phyloP scores from a whole-genome alignment of 163 green algal genomes.

The Chloroidium sp. region DNA sequence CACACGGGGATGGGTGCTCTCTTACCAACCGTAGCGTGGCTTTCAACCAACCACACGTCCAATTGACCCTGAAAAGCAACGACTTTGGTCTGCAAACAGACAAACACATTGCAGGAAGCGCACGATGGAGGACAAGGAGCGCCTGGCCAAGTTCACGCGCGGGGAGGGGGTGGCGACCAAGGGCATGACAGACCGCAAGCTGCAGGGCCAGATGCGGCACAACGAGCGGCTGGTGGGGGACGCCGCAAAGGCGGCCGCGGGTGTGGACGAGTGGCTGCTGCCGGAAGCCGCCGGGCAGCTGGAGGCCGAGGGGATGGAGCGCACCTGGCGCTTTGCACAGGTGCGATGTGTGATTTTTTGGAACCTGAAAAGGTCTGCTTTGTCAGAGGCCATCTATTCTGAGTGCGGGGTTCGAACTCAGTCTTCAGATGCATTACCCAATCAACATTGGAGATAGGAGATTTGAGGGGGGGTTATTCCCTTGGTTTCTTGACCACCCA shows the following conservation, averaged over 20 bases:
- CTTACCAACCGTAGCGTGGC: too few relatives aligned
- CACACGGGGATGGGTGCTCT: too few relatives aligned
- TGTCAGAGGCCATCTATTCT: not conserved
- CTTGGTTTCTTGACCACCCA: too few relatives aligned
- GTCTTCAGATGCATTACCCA: too few relatives aligned
- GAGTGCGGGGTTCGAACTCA: not conserved
- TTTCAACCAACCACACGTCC: too few relatives aligned
- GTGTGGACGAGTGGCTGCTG: constrained; percentile 77
- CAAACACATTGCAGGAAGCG: too few relatives aligned
- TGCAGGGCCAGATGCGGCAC: constrained; percentile 66
- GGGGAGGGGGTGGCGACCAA: constrained; percentile 3
- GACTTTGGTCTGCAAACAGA: too few relatives aligned
- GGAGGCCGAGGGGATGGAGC: constrained; percentile 85
- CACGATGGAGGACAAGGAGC: not conserved
- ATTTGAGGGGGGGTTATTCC: too few relatives aligned
- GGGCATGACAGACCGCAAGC: constrained; percentile 67
- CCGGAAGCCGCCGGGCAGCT: constrained; percentile 63
- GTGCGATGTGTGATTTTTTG: not conserved
- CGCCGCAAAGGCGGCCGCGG: constrained; percentile 49
- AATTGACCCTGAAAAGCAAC: too few relatives aligned
- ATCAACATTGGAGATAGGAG: too few relatives aligned
- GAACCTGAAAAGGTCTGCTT: too few relatives aligned
- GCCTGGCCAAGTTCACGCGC: constrained; percentile 20
- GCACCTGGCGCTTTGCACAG: constrained; percentile 85
- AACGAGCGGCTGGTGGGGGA: constrained; percentile 46